These are phyloP conservation scores for Bipolaris victoriae DNA, from an alignment of 2,329 filamentous ascomycete species.

Conservation along the genomic window DNA sequence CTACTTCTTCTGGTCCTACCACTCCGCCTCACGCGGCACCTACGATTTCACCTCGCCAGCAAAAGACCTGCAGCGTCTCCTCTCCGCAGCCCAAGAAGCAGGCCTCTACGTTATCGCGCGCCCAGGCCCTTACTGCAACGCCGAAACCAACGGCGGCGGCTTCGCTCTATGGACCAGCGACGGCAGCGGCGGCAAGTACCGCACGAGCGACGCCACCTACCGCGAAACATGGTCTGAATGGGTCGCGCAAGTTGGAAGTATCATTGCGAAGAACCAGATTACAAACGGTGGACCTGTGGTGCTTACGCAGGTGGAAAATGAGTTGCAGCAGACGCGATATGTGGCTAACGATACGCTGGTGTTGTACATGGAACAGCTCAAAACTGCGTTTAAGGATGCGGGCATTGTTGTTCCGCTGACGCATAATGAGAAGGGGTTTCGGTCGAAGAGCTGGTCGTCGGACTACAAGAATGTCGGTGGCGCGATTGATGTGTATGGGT, in stretches of 20 bases:
- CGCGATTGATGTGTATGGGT: conserved; percentile 58
- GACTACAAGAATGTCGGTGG: conserved; percentile 64
- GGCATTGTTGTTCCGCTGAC: conserved; percentile 59
- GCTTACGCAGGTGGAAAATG: conserved; percentile 61
- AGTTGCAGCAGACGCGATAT: conserved; percentile 56
- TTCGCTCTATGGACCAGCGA: conserved; percentile 56
- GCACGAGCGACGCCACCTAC: conserved; percentile 55
- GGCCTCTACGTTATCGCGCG: conserved; percentile 60
- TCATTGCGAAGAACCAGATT: conserved; percentile 58
- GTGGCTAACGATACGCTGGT: conserved; percentile 55
- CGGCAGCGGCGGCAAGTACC: conserved; percentile 53
- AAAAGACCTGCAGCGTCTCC: conserved; percentile 59
- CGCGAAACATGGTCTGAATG: conserved; percentile 57
- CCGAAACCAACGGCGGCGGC: conserved; percentile 58
- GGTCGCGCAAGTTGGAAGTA: conserved; percentile 54
- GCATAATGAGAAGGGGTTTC: conserved; percentile 60
- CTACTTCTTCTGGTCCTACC: conserved; percentile 61
- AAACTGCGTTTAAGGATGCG: conserved; percentile 54
- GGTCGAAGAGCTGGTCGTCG: conserved; percentile 59
- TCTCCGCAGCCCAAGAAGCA: conserved; percentile 59
- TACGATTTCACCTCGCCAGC: conserved; percentile 60
- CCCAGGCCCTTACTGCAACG: conserved; percentile 61
- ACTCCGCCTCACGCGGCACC: conserved; percentile 52
- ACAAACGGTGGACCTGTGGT: conserved; percentile 60
- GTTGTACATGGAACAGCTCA: conserved; percentile 60